Evolutionary conservation across 2,329 filamentous ascomycete species (phyloP).

Genomic region (Zelopaecilomyces penicillatus): DNA sequence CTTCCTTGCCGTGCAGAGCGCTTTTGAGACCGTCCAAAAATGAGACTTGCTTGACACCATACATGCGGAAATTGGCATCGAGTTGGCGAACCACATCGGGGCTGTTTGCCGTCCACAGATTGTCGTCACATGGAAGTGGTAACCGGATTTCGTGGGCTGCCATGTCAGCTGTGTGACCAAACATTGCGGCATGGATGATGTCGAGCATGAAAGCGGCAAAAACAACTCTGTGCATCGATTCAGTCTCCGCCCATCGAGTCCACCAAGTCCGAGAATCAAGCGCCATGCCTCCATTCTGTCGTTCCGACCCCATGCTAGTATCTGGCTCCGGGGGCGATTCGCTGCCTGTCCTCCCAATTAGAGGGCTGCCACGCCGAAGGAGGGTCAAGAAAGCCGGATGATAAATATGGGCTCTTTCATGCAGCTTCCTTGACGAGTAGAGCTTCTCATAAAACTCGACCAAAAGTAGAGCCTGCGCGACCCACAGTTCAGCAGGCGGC

Average conservation of each 20-base stretch:
- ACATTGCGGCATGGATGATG: slow-evolving; percentile 84
- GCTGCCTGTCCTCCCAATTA: slow-evolving; percentile 70
- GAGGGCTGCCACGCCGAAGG: slow-evolving; percentile 75
- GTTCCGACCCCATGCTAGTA: slow-evolving; percentile 12
- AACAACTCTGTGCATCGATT: slow-evolving; percentile 77
- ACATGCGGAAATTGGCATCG: slow-evolving; percentile 67
- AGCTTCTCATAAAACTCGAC: slow-evolving; percentile 90
- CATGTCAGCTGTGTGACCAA: slow-evolving; percentile 85
- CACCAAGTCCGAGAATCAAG: slow-evolving; percentile 53
- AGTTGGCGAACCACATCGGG: slow-evolving; percentile 68
- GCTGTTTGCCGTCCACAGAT: slow-evolving; percentile 73
- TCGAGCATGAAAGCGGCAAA: slow-evolving; percentile 89
- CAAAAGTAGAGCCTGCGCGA: slow-evolving; percentile 75
- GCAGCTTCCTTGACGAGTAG: slow-evolving; percentile 71
- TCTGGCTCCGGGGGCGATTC: slow-evolving; percentile 62
- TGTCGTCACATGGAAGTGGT: slow-evolving; percentile 79
- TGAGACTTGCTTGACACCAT: slow-evolving; percentile 68
- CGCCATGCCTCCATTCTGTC: slow-evolving; percentile 29
- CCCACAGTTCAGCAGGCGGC: slow-evolving; percentile 78
- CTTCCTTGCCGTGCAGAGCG: slow-evolving; percentile 70
- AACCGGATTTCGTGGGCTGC: slow-evolving; percentile 82
- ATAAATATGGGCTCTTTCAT: slow-evolving; percentile 85
- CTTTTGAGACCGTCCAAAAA: slow-evolving; percentile 81
- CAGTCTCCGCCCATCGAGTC: slow-evolving; percentile 81
- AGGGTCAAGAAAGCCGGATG: slow-evolving; percentile 78